Evolutionary conservation across 1,284 basidiomycete species (phyloP).

Genomic region (Sporisorium graminicola): DNA sequence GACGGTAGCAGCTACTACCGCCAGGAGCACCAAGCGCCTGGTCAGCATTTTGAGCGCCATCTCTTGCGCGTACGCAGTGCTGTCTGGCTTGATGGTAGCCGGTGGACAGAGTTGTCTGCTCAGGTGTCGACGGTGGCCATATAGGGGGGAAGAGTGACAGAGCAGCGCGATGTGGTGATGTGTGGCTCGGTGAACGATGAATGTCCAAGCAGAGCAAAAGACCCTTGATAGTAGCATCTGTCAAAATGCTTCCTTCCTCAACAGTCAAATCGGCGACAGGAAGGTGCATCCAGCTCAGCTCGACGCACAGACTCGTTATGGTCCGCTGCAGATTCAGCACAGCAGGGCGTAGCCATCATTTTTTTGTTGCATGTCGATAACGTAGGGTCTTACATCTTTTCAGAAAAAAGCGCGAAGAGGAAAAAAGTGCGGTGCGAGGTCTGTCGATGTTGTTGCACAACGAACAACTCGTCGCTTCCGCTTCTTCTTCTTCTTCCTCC

Average conservation of each 20-base stretch:
- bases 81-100: not conserved
- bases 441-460: not conserved
- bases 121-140: not conserved
- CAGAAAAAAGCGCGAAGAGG: not conserved
- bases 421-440: not conserved
- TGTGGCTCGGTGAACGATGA: not conserved
- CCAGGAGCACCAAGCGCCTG: constrained; percentile 8
- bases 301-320: not conserved
- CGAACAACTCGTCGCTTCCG: not conserved
- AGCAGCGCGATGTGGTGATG: not conserved
- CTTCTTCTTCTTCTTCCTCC: not conserved
- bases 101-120: not conserved
- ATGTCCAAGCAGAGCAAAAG: too few relatives aligned
- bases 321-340: not conserved
- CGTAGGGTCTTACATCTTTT: too few relatives aligned
- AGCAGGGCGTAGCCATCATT: not conserved
- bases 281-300: too few relatives aligned
- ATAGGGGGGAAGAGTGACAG: not conserved
- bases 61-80: not conserved
- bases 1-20: constrained; percentile 9
- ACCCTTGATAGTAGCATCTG: too few relatives aligned
- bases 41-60: constrained; percentile 22
- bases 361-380: not conserved
- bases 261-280: too few relatives aligned
- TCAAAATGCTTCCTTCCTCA: too few relatives aligned